Conservation (phyloP, 208 protist species). For the Wallacemonas sp. region DNA sequence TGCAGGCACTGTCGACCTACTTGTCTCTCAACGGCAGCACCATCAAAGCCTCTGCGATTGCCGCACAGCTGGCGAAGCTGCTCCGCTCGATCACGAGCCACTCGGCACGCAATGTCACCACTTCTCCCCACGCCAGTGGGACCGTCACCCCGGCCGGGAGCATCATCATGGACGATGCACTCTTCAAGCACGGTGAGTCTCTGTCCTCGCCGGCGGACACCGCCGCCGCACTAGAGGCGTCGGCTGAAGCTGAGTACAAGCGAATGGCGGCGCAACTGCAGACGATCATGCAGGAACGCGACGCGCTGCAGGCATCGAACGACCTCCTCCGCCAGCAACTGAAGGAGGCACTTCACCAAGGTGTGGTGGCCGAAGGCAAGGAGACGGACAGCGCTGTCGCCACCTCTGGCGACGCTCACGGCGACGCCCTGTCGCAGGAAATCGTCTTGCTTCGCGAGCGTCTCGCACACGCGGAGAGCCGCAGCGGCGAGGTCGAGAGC, state of each 20-base stretch:
- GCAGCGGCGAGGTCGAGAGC: conserved; percentile 15
- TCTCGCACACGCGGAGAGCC: neutral
- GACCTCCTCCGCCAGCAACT: neutral
- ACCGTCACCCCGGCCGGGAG: conserved; percentile 15
- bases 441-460: neutral
- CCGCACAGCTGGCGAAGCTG: conserved; percentile 66
- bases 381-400: too few species aligned
- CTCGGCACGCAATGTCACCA: conserved; percentile 6
- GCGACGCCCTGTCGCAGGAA: neutral
- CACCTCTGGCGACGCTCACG: too few species aligned
- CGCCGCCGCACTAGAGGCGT: neutral
- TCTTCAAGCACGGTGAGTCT: neutral
- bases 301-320: conserved; percentile 1
- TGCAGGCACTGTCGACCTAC: conserved; percentile 56
- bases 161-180: conserved; percentile 7
- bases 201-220: neutral
- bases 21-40: conserved; percentile 47
- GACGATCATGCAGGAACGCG: conserved; percentile 1
- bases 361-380: too few species aligned
- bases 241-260: conserved; percentile 15
- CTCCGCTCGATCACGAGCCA: conserved; percentile 33
- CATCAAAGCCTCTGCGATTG: conserved; percentile 62
- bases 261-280: conserved; percentile 20
- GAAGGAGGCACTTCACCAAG: neutral
- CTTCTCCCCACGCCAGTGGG: conserved; percentile 19